A percentile compares a stretch with the other conserved stretches of the same genome.
phyloP scores from a whole-genome alignment of 129 eudicot genomes.

The Artemisia tridentata region DNA sequence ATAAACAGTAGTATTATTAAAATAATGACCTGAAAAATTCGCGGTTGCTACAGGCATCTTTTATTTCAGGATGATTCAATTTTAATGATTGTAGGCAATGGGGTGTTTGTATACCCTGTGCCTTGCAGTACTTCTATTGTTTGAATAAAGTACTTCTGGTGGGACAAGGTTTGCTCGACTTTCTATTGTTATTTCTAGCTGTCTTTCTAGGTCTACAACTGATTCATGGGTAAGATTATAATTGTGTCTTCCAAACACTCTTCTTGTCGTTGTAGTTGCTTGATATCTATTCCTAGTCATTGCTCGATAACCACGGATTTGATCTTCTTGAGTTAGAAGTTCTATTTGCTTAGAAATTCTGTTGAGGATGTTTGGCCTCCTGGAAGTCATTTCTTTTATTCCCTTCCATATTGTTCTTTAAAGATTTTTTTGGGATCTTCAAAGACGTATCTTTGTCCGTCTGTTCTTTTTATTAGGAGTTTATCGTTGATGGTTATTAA shows the following conservation, averaged over 20 bases:
- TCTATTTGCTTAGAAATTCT: neutral
- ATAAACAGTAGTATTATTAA: too few species aligned
- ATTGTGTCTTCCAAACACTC: neutral
- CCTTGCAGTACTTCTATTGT: neutral
- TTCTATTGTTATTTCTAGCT: neutral
- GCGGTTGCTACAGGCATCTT: too few species aligned
- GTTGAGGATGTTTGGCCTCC: neutral
- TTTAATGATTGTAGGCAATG: too few species aligned
- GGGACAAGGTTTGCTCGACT: neutral
- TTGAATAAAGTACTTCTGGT: slow-evolving; percentile 3
- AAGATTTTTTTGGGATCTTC: neutral
- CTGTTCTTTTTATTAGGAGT: too few species aligned
- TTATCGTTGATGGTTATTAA: too few species aligned
- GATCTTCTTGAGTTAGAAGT: neutral
- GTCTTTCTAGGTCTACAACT: neutral
- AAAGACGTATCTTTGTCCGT: neutral
- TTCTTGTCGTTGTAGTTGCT: too few species aligned
- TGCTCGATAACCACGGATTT: neutral
- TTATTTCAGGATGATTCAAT: too few species aligned
- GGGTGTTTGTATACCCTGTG: neutral
- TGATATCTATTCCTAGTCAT: neutral
- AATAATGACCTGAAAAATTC: too few species aligned
- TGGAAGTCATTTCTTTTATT: neutral
- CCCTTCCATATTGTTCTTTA: neutral
- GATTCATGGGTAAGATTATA: neutral